phyloP scores from a whole-genome alignment of 768 basidiomycete species.

The Macrocybe gigantea region DNA sequence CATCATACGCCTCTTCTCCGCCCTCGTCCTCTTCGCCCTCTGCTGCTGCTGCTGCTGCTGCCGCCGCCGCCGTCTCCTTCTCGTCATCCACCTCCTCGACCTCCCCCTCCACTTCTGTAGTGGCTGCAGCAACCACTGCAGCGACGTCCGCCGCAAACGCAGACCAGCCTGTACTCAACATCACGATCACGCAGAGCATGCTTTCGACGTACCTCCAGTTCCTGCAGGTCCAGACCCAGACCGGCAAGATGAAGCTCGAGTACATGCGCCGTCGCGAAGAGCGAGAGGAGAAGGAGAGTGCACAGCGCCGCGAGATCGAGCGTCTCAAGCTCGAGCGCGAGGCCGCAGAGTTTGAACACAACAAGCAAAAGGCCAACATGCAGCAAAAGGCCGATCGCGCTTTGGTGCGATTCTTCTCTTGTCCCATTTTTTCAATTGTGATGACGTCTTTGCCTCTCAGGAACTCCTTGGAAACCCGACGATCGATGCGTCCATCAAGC shows the following conservation, averaged over 20 bases:
- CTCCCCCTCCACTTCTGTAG: constrained; percentile 11
- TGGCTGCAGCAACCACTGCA: constrained; percentile 11
- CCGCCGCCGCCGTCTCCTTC: not conserved
- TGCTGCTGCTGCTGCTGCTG: not conserved
- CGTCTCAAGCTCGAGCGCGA: constrained; percentile 50
- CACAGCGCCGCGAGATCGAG: constrained; percentile 45
- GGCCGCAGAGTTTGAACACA: constrained; percentile 47
- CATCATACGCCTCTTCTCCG: too few species aligned
- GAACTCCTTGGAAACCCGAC: constrained; percentile 55
- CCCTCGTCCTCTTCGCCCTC: too few species aligned
- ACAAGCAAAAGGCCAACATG: constrained; percentile 40
- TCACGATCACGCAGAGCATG: constrained; percentile 53
- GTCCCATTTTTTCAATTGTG: not conserved
- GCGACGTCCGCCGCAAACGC: constrained; percentile 13
- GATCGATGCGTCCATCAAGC: constrained; percentile 55
- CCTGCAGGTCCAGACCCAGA: constrained; percentile 62
- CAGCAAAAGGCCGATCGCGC: constrained; percentile 65
- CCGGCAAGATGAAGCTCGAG: constrained; percentile 65
- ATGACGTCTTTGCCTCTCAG: constrained; percentile 13
- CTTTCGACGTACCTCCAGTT: constrained; percentile 52
- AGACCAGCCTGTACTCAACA: constrained; percentile 39
- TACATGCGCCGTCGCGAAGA: constrained; percentile 63
- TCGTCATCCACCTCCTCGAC: constrained; percentile 17
- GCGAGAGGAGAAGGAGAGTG: constrained; percentile 58
- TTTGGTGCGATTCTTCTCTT: constrained; percentile 32